Evolutionary conservation across 257 asterid genomes (phyloP), one percentile per base, ranked within the genome.

Genomic region (Ligustrum vulgare): DNA sequence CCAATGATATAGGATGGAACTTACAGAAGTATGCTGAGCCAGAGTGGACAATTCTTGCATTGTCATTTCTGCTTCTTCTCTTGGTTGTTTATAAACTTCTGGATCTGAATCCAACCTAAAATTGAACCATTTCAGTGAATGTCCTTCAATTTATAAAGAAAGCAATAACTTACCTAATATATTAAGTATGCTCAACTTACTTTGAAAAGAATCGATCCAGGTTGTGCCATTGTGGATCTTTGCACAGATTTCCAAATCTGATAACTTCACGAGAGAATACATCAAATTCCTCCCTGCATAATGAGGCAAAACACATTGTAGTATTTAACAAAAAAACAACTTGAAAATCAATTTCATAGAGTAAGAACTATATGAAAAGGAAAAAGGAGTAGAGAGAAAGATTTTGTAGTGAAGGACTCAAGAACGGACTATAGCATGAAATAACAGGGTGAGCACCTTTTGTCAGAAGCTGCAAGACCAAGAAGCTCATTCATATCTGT

Each of bases 171-270:
- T 76, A 63, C 37, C 79, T 33, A 58, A 69, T 35, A 72, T 62
- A 74, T 73, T 63, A 77, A 56, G 67, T 70, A 51, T 67, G 41
- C 35, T 63, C 22, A 71, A 80, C 94, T 82, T 86, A 95, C 99
- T 85, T 89, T 5, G 86, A 79, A 82, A 95, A 95, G 77, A 84
- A 93, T 77, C 99, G 89, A 75, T 81, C 91, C 56, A 96, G 85
- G 79, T 90, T 87, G 89, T 96, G 98, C 99, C 99, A 96, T 72
- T 96, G 99, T 23, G 98, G 97, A 81, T 96, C 99, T 87, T 88
- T 96, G 84, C 99, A 93, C 85, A 91, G 69, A 84, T 96, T 86
- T 70, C 99, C 99, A 73, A 96, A 96, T 80, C 99, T 87, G 67
- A 92, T 78, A 43, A 95, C 93, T 91, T 95, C 99, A 8, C 96